Conservation (phyloP, 176 grass and related monocot genomes). For the Rhynchospora breviuscula region DNA sequence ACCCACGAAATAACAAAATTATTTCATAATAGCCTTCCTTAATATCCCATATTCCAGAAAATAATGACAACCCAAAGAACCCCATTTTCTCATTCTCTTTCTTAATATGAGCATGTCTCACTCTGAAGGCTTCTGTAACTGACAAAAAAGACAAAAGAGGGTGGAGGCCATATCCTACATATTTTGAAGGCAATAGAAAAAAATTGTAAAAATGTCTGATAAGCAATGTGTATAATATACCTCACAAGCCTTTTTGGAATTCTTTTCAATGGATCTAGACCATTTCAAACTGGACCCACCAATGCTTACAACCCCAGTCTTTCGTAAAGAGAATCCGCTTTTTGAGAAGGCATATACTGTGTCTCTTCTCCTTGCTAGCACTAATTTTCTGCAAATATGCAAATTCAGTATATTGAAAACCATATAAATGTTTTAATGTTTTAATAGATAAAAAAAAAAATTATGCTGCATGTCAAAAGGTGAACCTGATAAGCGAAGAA, state of each 20-base stretch:
- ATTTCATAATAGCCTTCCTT: not conserved
- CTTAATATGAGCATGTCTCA: not conserved
- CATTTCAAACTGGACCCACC: conserved; percentile 78
- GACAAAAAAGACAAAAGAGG: not conserved
- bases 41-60: not conserved
- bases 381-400: conserved; percentile 44
- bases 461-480: not conserved
- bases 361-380: conserved; percentile 68
- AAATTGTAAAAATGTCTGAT: conserved; percentile 4
- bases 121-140: not conserved
- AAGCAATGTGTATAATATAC: conserved; percentile 30
- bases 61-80: not conserved
- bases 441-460: conserved; percentile 14
- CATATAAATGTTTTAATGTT: conserved; percentile 8
- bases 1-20: not conserved
- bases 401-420: conserved; percentile 24
- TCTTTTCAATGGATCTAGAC: conserved; percentile 81
- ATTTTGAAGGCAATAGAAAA: conserved; percentile 8
- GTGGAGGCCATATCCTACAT: not conserved
- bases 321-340: conserved; percentile 78
- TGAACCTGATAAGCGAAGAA: conserved; percentile 63
- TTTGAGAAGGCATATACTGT: conserved; percentile 66
- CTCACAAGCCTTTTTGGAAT: conserved; percentile 61
- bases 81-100: not conserved
- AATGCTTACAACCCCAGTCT: conserved; percentile 54